A percentile compares a stretch with the other conserved stretches of the same genome.
phyloP scores from a whole-genome alignment of 78 protist species.

The Dictyostelium discoideum region dicty_2.7 NC_007090.3:4542501-4543000 shows the following conservation, averaged over 20 bases:
- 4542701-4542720: neutral
- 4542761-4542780: conserved; percentile 32
- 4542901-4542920: conserved; percentile 62
- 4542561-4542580: conserved; percentile 4
- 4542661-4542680: neutral
- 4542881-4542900: conserved; percentile 3
- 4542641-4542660: neutral
- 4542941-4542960: conserved; percentile 47
- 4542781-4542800: conserved; percentile 35
- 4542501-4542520: conserved; percentile 49
- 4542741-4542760: conserved; percentile 19
- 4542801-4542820: conserved; percentile 13
- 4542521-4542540: conserved; percentile 43
- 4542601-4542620: neutral
- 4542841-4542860: neutral
- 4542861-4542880: conserved; percentile 13
- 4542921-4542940: conserved; percentile 70
- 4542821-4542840: conserved; percentile 58
- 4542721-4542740: conserved; percentile 40
- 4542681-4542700: neutral
- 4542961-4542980: conserved; percentile 72
- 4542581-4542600: conserved; percentile 22
- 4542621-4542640: neutral
- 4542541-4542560: conserved; percentile 35
- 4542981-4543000: conserved; percentile 19